A percentile compares a stretch with the other conserved stretches of the same genome.
Conservation (phyloP, 257 asterid species). For the Sherardia arvensis region DNA sequence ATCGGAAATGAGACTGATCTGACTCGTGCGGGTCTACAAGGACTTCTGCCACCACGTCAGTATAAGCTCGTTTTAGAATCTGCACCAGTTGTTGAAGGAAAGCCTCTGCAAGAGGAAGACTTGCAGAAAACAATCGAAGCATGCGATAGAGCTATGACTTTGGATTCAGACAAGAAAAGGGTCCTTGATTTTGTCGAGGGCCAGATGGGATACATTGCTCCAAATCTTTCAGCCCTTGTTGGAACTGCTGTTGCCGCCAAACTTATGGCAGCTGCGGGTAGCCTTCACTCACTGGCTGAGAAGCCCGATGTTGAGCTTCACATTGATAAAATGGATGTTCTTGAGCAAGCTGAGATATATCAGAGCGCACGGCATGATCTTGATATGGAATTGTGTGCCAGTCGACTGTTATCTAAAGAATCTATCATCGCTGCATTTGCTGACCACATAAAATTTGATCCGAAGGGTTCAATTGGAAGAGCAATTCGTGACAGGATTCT, state of each 20-base stretch:
- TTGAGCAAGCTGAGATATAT: conserved; percentile 81
- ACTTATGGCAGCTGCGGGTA: conserved; percentile 96
- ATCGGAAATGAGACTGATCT: conserved; percentile 82
- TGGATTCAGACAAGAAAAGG: conserved; percentile 75
- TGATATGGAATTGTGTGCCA: conserved; percentile 86
- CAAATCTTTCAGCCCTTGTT: conserved; percentile 87
- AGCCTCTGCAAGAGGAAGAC: conserved; percentile 86
- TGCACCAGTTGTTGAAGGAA: conserved; percentile 92
- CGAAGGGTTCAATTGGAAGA: conserved; percentile 75
- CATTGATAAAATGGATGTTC: conserved; percentile 84
- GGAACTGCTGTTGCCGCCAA: conserved; percentile 99
- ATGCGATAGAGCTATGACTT: conserved; percentile 79
- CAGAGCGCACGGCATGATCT: conserved; percentile 80
- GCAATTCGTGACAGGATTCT: conserved; percentile 57
- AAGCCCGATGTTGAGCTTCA: conserved; percentile 97
- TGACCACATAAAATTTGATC: conserved; percentile 79
- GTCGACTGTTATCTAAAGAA: conserved; percentile 84
- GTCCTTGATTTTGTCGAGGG: conserved; percentile 95
- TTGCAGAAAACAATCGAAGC: conserved; percentile 79
- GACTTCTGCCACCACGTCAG: conserved; percentile 77
- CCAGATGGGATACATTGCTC: conserved; percentile 93
- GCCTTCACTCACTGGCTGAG: conserved; percentile 74
- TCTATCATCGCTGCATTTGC: conserved; percentile 93
- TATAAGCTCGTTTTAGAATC: conserved; percentile 93
- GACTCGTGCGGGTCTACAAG: conserved; percentile 92